phyloP scores from a whole-genome alignment of 1,139 yeast species.

The Protomyces arabidopsidicola region DNA sequence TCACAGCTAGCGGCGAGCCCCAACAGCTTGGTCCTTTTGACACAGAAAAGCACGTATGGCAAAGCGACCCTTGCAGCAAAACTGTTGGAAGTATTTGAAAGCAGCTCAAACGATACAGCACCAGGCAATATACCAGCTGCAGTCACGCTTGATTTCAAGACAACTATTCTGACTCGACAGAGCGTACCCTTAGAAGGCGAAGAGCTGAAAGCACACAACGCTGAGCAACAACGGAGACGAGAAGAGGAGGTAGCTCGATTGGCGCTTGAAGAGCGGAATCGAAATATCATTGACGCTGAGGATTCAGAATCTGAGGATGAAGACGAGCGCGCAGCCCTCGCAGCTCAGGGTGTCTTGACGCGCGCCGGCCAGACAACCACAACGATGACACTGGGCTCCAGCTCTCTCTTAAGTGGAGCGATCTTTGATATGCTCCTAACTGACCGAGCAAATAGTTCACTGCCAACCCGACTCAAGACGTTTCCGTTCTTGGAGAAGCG shows the following conservation, averaged over 20 bases:
- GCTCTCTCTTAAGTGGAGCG: slow-evolving; percentile 22
- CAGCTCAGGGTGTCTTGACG: slow-evolving; percentile 9
- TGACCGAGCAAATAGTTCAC: slow-evolving; percentile 17
- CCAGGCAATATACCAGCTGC: slow-evolving; percentile 1
- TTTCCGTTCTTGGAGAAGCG: slow-evolving; percentile 61
- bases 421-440: slow-evolving; percentile 28
- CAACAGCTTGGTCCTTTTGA: slow-evolving; percentile 49
- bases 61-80: slow-evolving; percentile 44
- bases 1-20: slow-evolving; percentile 24
- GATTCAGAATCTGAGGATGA: slow-evolving; percentile 41
- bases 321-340: slow-evolving; percentile 23
- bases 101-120: slow-evolving; percentile 32
- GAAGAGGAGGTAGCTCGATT: slow-evolving; percentile 50
- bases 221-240: slow-evolving; percentile 40
- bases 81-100: slow-evolving; percentile 42
- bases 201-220: slow-evolving; percentile 39
- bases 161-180: slow-evolving; percentile 27
- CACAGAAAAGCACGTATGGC: slow-evolving; percentile 44
- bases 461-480: slow-evolving; percentile 46
- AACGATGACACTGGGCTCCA: slow-evolving; percentile 24
- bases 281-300: slow-evolving; percentile 48
- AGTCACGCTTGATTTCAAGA: slow-evolving; percentile 10
- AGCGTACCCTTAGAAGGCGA: slow-evolving; percentile 39
- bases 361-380: slow-evolving; percentile 12
- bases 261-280: slow-evolving; percentile 55